These are phyloP conservation scores for Debaryomyces coudertii DNA, from an alignment of 1,139 yeast genomes.

Conservation along the genomic window DNA sequence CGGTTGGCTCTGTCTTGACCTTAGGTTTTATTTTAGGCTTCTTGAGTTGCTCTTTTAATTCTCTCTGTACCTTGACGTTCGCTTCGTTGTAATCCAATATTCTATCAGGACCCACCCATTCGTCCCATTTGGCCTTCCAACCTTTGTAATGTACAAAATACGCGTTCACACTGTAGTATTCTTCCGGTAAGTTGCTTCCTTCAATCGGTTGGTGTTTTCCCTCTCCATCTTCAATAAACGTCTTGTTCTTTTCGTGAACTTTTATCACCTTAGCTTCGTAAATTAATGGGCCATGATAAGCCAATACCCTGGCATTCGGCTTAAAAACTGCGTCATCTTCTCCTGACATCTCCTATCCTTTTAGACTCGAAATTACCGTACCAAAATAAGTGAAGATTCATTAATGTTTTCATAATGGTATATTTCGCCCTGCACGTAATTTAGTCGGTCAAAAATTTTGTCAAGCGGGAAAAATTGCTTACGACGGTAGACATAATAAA, in stretches of 20 bases:
- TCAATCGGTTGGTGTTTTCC: conserved; percentile 35
- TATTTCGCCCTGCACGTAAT: conserved; percentile 7
- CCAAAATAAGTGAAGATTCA: not conserved
- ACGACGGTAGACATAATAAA: not conserved
- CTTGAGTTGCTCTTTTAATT: conserved; percentile 35
- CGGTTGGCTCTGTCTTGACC: conserved; percentile 9
- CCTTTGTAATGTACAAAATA: conserved; percentile 90
- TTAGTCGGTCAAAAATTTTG: conserved; percentile 4
- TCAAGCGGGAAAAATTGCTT: conserved; percentile 8
- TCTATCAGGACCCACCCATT: conserved; percentile 81
- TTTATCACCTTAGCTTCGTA: conserved; percentile 85
- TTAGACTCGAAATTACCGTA: not conserved
- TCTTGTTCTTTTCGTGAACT: conserved; percentile 57
- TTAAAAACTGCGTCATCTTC: conserved; percentile 17
- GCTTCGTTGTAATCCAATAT: conserved; percentile 71
- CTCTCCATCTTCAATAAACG: conserved; percentile 46
- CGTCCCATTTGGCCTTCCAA: conserved; percentile 97
- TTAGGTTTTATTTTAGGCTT: conserved; percentile 11
- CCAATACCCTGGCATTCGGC: conserved; percentile 61
- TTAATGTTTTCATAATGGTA: not conserved
- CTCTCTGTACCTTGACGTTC: conserved; percentile 65
- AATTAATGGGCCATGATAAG: conserved; percentile 88
- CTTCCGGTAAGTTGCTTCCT: conserved; percentile 49
- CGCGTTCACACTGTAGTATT: conserved; percentile 41
- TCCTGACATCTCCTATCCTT: not conserved